Evolutionary conservation across 495 filamentous ascomycete genomes (phyloP), one percentile per base, ranked within the genome.

Genomic region (Penicillium canariense): DNA sequence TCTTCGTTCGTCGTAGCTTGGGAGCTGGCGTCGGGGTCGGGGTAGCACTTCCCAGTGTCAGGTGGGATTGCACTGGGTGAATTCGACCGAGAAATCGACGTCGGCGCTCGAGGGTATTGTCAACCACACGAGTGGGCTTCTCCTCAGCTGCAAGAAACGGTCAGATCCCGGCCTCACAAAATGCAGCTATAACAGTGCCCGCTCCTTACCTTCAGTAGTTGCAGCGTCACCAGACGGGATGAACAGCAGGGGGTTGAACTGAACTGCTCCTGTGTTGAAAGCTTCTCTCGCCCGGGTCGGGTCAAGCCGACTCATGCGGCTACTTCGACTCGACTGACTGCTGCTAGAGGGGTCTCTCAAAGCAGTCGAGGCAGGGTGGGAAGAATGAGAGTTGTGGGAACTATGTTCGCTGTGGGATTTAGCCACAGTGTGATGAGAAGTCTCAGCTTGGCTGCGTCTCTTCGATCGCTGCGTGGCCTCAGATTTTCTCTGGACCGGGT

Each of bases 1-100:
- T 76, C 50, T 68, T 76, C 15, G 63, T 67, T 15, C 70, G 70
- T 34, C 80, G 80, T 62, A 82, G 56, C 30, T 71, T 88, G 66
- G 73, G 55, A 74, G 79, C 44, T 67, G 75, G 60, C 63, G 75
- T 43, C 65, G 72, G 55, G 69, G 74, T 40, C 65, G 72, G 54
- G 69, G 75, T 55, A 54, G 74, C 48, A 63, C 73, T 23, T 54
- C 66, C 56, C n/a, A 72, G 46, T 0, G 58, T 55, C 48, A 70
- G 32, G 42, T 43, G 65, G 4, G 74, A 77, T 39, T 69, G 64
- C 43, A 71, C 67, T 3, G 59, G 66, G 27, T 70, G 70, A 36
- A 77, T 65, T 40, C 61, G 62, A 26, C 62, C 54, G 18, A 70
- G 45, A 15, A 72, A 38, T 44, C 54, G 32, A 32, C 66, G 54